Evolutionary conservation across 129 eudicot genomes (phyloP).

Genomic region (Ambrosia artemisiifolia): DNA sequence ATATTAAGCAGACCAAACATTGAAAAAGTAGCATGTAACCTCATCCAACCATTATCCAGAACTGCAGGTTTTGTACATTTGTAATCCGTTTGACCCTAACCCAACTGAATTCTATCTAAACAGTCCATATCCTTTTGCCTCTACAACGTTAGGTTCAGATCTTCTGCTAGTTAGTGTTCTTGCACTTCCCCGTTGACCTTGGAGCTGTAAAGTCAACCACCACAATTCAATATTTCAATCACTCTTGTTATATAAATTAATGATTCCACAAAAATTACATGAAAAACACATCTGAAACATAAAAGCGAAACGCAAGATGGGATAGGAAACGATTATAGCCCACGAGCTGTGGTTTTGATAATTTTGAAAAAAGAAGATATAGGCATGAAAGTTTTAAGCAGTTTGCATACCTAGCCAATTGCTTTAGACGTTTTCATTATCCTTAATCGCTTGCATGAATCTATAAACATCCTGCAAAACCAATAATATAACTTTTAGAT

Average conservation of each 20-base stretch:
- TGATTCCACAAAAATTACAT: background rate
- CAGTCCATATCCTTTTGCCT: too few species aligned
- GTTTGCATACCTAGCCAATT: constrained; percentile 70
- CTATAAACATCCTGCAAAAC: constrained; percentile 71
- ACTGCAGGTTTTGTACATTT: too few species aligned
- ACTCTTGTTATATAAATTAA: background rate
- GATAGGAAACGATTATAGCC: background rate
- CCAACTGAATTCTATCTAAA: too few species aligned
- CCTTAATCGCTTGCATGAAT: constrained; percentile 84
- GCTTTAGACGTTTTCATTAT: constrained; percentile 94
- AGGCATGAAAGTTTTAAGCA: background rate
- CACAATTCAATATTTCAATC: background rate
- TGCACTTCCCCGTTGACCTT: constrained; percentile 56
- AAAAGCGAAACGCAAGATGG: background rate
- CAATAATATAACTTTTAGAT: background rate
- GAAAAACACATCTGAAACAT: constrained; percentile 4
- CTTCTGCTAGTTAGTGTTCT: constrained; percentile 37
- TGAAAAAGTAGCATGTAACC: too few species aligned
- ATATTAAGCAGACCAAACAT: too few species aligned
- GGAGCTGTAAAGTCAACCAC: constrained; percentile 59
- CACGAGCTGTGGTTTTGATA: background rate
- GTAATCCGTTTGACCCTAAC: too few species aligned
- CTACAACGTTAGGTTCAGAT: background rate
- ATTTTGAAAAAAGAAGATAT: background rate
- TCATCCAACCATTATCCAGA: too few species aligned